These are phyloP conservation scores for Candida dajiaensis DNA, from an alignment of 805 yeast genomes.

Conservation along the genomic window DNA sequence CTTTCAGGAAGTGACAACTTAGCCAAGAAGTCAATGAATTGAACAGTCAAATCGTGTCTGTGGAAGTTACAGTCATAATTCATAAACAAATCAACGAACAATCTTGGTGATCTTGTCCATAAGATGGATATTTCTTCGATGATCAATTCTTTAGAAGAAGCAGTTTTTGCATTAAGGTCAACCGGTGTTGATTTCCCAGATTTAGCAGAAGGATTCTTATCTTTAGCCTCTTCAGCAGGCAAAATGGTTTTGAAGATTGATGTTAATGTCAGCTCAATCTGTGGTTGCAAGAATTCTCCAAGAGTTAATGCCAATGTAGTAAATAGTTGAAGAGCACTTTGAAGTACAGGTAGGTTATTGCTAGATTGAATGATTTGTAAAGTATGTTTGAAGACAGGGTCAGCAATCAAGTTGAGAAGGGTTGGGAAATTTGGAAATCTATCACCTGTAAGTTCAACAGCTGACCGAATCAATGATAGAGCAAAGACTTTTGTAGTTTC, in stretches of 20 bases:
- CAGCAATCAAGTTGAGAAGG: constrained; percentile 62
- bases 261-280: constrained; percentile 67
- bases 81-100: constrained; percentile 71
- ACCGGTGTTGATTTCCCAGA: constrained; percentile 29
- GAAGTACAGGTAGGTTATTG: constrained; percentile 68
- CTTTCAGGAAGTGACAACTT: constrained; percentile 81
- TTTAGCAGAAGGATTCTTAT: constrained; percentile 6
- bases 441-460: constrained; percentile 77
- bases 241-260: constrained; percentile 56
- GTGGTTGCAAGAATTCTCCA: constrained; percentile 64
- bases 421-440: constrained; percentile 54
- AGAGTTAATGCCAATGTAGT: constrained; percentile 64
- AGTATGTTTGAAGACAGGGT: constrained; percentile 79
- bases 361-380: constrained; percentile 70
- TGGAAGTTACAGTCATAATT: constrained; percentile 90
- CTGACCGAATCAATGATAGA: constrained; percentile 63
- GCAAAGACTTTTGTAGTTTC: constrained; percentile 86
- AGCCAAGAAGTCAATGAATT: constrained; percentile 64
- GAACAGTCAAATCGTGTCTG: constrained; percentile 67
- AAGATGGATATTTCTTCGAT: constrained; percentile 78
- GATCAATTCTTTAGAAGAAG: constrained; percentile 65
- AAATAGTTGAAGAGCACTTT: constrained; percentile 70
- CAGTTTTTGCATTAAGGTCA: constrained; percentile 21
- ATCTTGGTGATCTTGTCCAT: constrained; percentile 75
- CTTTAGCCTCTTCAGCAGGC: constrained; percentile 26